A percentile compares a stretch with the other conserved stretches of the same genome.
Conservation (phyloP, 2,329 filamentous ascomycete species). For the Penicillium paneum region DNA sequence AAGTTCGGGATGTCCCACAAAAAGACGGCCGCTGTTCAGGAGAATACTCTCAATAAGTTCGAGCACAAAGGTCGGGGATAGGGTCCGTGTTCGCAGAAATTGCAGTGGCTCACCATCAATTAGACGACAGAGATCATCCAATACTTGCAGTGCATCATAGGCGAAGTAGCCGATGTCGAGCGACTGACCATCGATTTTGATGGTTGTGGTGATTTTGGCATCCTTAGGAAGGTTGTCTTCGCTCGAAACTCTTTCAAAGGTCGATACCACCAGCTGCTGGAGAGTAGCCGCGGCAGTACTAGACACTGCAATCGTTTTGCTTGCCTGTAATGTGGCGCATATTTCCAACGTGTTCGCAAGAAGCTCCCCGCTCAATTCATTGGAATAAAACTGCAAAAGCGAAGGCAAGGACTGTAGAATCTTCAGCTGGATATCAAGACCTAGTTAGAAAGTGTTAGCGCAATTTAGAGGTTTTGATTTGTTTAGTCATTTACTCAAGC, state of each 20-base stretch:
- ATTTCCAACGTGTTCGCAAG: slow-evolving; percentile 81
- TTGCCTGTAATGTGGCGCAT: slow-evolving; percentile 84
- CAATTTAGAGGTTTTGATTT: background rate
- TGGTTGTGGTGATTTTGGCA: slow-evolving; percentile 59
- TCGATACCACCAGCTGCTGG: slow-evolving; percentile 85
- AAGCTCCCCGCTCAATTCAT: slow-evolving; percentile 74
- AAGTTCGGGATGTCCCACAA: slow-evolving; percentile 75
- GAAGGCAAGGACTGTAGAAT: slow-evolving; percentile 89
- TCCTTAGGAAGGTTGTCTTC: slow-evolving; percentile 64
- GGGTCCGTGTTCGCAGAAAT: slow-evolving; percentile 73
- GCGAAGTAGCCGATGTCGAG: slow-evolving; percentile 71
- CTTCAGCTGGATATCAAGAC: slow-evolving; percentile 88
- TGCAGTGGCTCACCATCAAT: slow-evolving; percentile 80
- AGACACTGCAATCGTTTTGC: slow-evolving; percentile 89
- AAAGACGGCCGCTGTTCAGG: slow-evolving; percentile 77
- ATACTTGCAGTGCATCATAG: slow-evolving; percentile 79
- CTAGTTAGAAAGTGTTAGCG: slow-evolving; percentile 39
- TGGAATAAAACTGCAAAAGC: slow-evolving; percentile 82
- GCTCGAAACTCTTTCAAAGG: slow-evolving; percentile 83
- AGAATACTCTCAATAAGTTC: slow-evolving; percentile 91
- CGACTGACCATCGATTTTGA: slow-evolving; percentile 62
- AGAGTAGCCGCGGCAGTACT: slow-evolving; percentile 95
- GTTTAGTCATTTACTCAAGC: slow-evolving; percentile 55
- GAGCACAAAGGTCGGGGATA: slow-evolving; percentile 79
- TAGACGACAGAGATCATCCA: slow-evolving; percentile 85